A percentile compares a stretch with the other conserved stretches of the same genome.
These are phyloP conservation scores for Tetrahymena borealis DNA, from an alignment of 73 alveolate genomes.

Conservation along the genomic window DNA sequence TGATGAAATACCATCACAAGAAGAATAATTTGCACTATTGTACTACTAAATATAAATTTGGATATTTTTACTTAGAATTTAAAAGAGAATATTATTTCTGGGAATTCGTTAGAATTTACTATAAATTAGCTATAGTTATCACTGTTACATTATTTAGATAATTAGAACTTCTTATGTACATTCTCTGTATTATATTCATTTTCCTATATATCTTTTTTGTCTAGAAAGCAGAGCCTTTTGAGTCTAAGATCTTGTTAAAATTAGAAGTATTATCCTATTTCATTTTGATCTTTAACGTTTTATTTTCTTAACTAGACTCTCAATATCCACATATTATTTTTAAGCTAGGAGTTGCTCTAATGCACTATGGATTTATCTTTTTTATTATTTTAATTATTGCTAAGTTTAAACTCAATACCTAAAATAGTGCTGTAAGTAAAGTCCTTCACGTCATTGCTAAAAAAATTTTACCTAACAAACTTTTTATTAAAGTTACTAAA, in stretches of 20 bases:
- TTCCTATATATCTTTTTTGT: background rate
- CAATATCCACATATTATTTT: background rate
- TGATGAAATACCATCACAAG: background rate
- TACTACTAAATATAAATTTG: background rate
- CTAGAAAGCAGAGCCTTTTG: background rate
- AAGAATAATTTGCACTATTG: background rate
- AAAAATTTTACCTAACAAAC: background rate
- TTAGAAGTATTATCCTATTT: background rate
- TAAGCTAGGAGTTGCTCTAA: background rate
- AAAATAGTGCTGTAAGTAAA: background rate
- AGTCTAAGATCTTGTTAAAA: background rate
- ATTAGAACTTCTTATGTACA: background rate
- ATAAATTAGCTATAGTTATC: background rate
- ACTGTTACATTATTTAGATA: background rate
- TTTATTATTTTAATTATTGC: background rate
- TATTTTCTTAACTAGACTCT: background rate
- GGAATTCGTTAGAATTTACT: background rate
- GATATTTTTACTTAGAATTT: background rate
- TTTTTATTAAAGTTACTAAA: background rate
- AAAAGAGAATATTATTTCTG: background rate
- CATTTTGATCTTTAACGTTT: background rate
- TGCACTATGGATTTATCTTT: background rate
- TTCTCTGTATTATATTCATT: background rate
- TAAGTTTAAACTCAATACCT: background rate
- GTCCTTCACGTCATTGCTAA: background rate